A percentile compares a stretch with the other conserved stretches of the same genome.
Evolutionary conservation across 2,329 filamentous ascomycete species (phyloP).

Genomic region (Botrytis hyacinthi): DNA sequence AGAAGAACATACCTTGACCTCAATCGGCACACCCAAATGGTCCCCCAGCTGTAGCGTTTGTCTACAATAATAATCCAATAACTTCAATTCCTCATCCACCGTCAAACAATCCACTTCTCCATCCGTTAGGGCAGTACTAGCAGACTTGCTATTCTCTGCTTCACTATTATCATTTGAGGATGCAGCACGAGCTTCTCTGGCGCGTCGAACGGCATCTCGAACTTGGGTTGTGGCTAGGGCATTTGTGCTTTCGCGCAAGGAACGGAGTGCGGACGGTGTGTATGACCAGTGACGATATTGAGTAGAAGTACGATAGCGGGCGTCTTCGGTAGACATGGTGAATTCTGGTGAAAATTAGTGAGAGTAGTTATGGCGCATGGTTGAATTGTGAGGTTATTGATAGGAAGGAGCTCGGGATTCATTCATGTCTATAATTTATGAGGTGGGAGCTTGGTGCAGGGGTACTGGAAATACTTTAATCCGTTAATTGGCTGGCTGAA

Average conservation of each 20-base stretch:
- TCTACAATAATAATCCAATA: slow-evolving; percentile 77
- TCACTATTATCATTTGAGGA: slow-evolving; percentile 37
- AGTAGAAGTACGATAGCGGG: slow-evolving; percentile 82
- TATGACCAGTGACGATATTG: slow-evolving; percentile 95
- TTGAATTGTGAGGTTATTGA: not conserved
- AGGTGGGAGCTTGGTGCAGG: slow-evolving; percentile 1
- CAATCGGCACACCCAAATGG: slow-evolving; percentile 58
- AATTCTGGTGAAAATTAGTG: not conserved
- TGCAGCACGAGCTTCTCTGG: slow-evolving; percentile 41
- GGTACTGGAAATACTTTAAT: slow-evolving; percentile 7
- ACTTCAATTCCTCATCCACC: slow-evolving; percentile 74
- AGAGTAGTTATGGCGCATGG: not conserved
- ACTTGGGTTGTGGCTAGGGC: slow-evolving; percentile 69
- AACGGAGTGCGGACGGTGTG: slow-evolving; percentile 66
- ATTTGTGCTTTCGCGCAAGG: slow-evolving; percentile 77
- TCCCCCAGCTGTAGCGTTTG: slow-evolving; percentile 57
- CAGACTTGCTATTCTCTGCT: slow-evolving; percentile 38
- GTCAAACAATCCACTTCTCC: slow-evolving; percentile 75
- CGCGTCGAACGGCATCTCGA: slow-evolving; percentile 53
- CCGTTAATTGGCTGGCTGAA: not conserved
- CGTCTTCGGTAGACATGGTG: slow-evolving; percentile 62
- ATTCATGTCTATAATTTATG: not conserved
- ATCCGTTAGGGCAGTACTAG: slow-evolving; percentile 29
- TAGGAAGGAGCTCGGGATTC: not conserved
- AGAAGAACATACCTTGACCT: slow-evolving; percentile 52